Base-by-base conservation (phyloP, 202 grass and related monocot species). In the Eragrostis tef region DNA sequence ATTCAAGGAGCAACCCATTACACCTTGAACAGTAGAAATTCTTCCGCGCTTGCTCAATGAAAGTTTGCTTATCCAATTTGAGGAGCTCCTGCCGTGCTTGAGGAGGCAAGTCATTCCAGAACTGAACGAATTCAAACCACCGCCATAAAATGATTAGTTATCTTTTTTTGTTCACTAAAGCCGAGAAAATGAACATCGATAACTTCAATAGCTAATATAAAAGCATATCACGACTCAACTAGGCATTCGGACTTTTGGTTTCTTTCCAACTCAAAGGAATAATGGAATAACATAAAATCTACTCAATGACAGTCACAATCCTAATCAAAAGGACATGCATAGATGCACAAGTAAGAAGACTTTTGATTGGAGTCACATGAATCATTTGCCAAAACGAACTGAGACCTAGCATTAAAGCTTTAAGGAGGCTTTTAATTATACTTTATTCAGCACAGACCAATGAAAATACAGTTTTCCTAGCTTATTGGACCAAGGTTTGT, bases 1-100 rank as follows among this genome's bases (percentile, higher is more conserved):
- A 90, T 77, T 98, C 92, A 71, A 98, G 74, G 75, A 98, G 92
- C 64, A 98, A 63, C 11, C 96, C 96, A 70, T 93, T 95, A 80
- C 96, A 98, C 70, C 96, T 89, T 80, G 96, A 98, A 70, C 90
- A 98, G 67, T 98, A 95, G 43, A 93, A 94, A 85, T 95, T 98
- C 83, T 89, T 98, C 53, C 92, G 83, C 80, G 87, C 90, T 91
- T 98, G 96, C 68, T 98, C 96, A 54, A 95, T 91, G 41, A 95
- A 87, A 39, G 92, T 86, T 71, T 95, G 92, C 72, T 98, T 98
- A 90, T 98, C 96, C 70, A 98, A 83, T 81, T 88, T 90, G 59
- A 98, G 87, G 63, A 98, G 84, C 61, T 90, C 86, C 65, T 86
- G 80, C 29, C 96, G 84, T 59, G 90, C 87, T 80, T 91, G 88